phyloP scores from a whole-genome alignment of 1,284 basidiomycete species.

The Ceratorhiza oryzae-sativae region DNA sequence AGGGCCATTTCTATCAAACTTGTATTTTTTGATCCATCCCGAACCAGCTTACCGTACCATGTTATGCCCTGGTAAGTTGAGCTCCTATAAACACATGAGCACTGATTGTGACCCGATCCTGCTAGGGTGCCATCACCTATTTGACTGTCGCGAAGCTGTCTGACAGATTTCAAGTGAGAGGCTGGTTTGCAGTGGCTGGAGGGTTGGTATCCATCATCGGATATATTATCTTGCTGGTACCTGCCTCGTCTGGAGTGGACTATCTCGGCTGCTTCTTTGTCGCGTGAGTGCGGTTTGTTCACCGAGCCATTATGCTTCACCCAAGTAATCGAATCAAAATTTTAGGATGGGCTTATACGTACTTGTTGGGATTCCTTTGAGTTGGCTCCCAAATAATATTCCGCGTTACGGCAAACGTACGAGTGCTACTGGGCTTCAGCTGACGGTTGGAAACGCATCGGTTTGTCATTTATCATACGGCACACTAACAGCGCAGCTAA shows the following conservation, averaged over 20 bases:
- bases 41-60: conserved; percentile 40
- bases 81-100: neutral
- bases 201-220: conserved; percentile 37
- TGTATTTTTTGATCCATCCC: neutral
- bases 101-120: neutral
- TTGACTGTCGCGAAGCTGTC: conserved; percentile 19
- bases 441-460: conserved; percentile 40
- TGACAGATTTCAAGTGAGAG: conserved; percentile 26
- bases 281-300: conserved; percentile 13
- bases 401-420: conserved; percentile 41
- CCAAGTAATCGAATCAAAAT: neutral
- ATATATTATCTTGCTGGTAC: conserved; percentile 40
- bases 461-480: neutral
- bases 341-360: conserved; percentile 40
- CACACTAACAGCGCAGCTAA: neutral
- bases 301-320: neutral
- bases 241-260: conserved; percentile 19
- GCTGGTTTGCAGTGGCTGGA: conserved; percentile 23
- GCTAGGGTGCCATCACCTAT: conserved; percentile 27
- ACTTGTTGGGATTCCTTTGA: conserved; percentile 37
- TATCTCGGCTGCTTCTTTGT: conserved; percentile 41
- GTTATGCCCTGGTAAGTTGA: conserved; percentile 34
- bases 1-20: too few species aligned
- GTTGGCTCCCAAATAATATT: conserved; percentile 41
- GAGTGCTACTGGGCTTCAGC: conserved; percentile 40